A percentile compares a stretch with the other conserved stretches of the same genome.
These are phyloP conservation scores for Henckelia pumila DNA, from an alignment of 257 asterid species.

Conservation along the genomic window DNA sequence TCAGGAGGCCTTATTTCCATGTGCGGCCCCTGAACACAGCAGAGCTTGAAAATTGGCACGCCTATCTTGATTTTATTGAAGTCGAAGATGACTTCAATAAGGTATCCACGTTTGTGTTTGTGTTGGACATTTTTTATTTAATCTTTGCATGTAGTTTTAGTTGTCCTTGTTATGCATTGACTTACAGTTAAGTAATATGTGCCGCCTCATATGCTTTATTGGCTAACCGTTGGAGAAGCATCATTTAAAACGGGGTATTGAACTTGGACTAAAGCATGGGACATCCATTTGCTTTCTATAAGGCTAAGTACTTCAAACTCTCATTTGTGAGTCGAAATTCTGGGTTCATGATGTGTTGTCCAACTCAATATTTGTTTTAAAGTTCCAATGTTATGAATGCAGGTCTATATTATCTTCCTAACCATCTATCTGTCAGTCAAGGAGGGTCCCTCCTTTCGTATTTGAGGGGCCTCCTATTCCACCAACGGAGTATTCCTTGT, in stretches of 20 bases:
- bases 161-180: slow-evolving; percentile 78
- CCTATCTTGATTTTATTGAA: slow-evolving; percentile 84
- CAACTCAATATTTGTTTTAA: slow-evolving; percentile 56
- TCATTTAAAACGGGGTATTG: slow-evolving; percentile 86
- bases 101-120: slow-evolving; percentile 51
- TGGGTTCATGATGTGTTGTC: slow-evolving; percentile 83
- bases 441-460: slow-evolving; percentile 79
- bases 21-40: slow-evolving; percentile 86
- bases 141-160: slow-evolving; percentile 67
- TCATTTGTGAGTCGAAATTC: slow-evolving; percentile 76
- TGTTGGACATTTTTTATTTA: slow-evolving; percentile 29
- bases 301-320: slow-evolving; percentile 98
- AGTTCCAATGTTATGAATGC: slow-evolving; percentile 97
- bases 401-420: slow-evolving; percentile 99
- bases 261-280: slow-evolving; percentile 98
- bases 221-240: slow-evolving; percentile 98
- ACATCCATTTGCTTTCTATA: slow-evolving; percentile 87
- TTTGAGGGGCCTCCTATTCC: slow-evolving; percentile 90
- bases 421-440: slow-evolving; percentile 90
- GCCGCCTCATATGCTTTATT: slow-evolving; percentile 89
- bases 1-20: slow-evolving; percentile 95
- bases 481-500: slow-evolving; percentile 79
- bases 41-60: slow-evolving; percentile 98
- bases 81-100: slow-evolving; percentile 80
- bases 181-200: slow-evolving; percentile 94